Evolutionary conservation across 257 asterid species (phyloP), one percentile per base, ranked within the genome.

Genomic region (Plantago ovata): DNA sequence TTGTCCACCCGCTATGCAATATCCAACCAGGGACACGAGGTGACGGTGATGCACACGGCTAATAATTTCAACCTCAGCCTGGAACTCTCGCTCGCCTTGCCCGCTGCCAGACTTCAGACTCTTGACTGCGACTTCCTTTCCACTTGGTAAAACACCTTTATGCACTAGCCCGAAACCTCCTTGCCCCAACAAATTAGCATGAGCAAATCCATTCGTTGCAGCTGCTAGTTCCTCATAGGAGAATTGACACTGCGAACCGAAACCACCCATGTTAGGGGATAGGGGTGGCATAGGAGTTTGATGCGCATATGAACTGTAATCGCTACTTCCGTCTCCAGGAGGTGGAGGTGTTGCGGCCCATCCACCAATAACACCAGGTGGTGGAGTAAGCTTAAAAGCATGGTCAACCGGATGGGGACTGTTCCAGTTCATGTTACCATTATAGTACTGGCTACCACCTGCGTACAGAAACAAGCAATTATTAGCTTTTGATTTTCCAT

Each of bases 41-140:
- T 91, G 96, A 13, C 95, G 94, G 65, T 91, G 98, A 62, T 91
- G 98, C 53, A 87, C 96, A 13, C 98, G 93, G 69, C 94, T 91
- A 70, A 91, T 91, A 65, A 87, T 91, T 33, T 87, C 98, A 5
- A 91, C 98, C 82, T 91, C 98, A 9, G 96, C 98, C 67, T 83
- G 95, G 61, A 91, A 91, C 53, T 91, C 98, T 6, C 98, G 68
- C 60, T 91, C 98, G 1, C 98, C 96, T 58, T 91, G 98, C 9
- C 98, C 98, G 41, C 98, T 87, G 10, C 96, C 98, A 2, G 78
- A 42, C 77, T 91, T 87, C 46, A 87, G 82, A 54, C 95, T 81
- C 92, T 87, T 91, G 18, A 85, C 84, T 1, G 98, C 98, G 19
- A 91, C 96, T 58, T 64, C 84, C 47, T 60, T 76, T 15, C 81